Conservation (phyloP, 805 yeast genomes). For the Nakazawaea ernobii region DNA sequence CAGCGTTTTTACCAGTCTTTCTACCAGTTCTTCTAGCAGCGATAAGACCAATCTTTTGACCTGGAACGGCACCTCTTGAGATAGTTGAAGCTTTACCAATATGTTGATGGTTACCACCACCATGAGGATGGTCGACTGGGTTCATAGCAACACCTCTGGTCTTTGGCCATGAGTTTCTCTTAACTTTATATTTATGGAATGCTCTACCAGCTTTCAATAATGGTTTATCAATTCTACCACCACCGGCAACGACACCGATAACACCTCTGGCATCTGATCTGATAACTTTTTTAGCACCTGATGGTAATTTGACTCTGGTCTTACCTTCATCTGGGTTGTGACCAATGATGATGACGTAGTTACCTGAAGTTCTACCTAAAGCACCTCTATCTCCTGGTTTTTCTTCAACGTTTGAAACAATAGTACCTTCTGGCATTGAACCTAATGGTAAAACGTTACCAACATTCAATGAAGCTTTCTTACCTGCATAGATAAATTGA, state of each 20-base stretch:
- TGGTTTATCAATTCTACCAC: constrained; percentile 99
- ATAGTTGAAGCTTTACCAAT: constrained; percentile 99
- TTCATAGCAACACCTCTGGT: constrained; percentile 99
- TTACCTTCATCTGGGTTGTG: constrained; percentile 99
- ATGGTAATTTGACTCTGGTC: constrained; percentile 98
- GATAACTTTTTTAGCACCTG: constrained; percentile 97
- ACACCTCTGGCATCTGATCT: constrained; percentile 98
- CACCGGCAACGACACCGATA: constrained; percentile 99
- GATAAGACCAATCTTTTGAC: constrained; percentile 99
- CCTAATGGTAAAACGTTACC: constrained; percentile 98
- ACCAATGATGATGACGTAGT: constrained; percentile 97
- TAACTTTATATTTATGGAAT: constrained; percentile 98
- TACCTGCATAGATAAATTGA: constrained; percentile 98
- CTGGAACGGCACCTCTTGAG: constrained; percentile 98
- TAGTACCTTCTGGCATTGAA: constrained; percentile 98
- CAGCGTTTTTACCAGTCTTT: constrained; percentile 12
- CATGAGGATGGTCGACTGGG: constrained; percentile 99
- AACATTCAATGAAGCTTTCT: constrained; percentile 92
- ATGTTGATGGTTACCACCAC: constrained; percentile 99
- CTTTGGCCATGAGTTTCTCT: constrained; percentile 99
- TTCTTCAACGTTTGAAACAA: constrained; percentile 97
- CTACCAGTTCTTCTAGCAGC: constrained; percentile 99
- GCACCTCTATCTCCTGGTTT: constrained; percentile 99
- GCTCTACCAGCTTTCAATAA: constrained; percentile 99
- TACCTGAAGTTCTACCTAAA: constrained; percentile 98